Conservation (phyloP, 2,329 filamentous ascomycete genomes). For the Sporothrix schenckii region DNA sequence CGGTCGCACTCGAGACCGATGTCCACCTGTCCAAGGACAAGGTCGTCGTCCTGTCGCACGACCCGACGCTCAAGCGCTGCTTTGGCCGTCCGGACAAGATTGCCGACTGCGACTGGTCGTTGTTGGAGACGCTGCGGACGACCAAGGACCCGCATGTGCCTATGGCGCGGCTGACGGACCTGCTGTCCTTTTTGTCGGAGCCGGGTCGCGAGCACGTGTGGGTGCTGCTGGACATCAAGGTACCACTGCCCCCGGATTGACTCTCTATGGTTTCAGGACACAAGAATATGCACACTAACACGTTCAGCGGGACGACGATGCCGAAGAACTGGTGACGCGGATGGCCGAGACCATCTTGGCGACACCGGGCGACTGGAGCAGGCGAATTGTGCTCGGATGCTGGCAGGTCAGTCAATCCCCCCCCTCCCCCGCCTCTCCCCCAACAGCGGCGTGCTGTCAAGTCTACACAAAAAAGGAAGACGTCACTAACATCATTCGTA, state of each 20-base stretch:
- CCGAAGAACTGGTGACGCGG: constrained; percentile 69
- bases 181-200: constrained; percentile 70
- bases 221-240: constrained; percentile 88
- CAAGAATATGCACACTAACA: constrained; percentile 2
- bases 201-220: constrained; percentile 70
- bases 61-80: constrained; percentile 75
- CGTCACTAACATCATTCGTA: constrained; percentile 39
- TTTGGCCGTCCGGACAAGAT: constrained; percentile 75
- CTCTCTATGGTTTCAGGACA: neutral
- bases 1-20: constrained; percentile 86
- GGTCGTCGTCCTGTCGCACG: constrained; percentile 84
- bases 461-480: no score
- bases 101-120: constrained; percentile 74
- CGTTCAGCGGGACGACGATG: constrained; percentile 66
- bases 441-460: no score
- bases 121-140: constrained; percentile 70
- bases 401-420: constrained; percentile 66
- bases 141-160: constrained; percentile 62
- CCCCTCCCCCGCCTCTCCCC: neutral
- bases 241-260: constrained; percentile 40
- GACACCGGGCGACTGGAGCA: constrained; percentile 65
- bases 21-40: constrained; percentile 80
- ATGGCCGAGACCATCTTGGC: constrained; percentile 66
- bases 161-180: constrained; percentile 74
- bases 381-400: constrained; percentile 76